Base-by-base conservation (phyloP, 1,284 basidiomycete species). In the Pascua sp. region DNA sequence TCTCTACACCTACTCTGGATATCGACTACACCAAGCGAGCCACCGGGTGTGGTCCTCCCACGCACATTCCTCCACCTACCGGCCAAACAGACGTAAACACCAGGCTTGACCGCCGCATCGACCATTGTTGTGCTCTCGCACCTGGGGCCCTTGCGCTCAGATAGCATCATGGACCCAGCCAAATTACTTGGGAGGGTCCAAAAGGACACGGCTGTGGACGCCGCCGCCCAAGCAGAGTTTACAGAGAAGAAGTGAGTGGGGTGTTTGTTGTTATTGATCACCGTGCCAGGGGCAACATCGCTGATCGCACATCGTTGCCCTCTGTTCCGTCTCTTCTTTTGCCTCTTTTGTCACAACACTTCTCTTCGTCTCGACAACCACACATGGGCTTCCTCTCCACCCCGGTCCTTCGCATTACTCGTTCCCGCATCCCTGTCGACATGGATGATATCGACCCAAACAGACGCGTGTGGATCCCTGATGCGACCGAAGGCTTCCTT, bases 191-290 rank as follows among this genome's bases (percentile, higher is more conserved):
- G 67, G 39, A 62, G 67, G 51, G 59, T 66, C 44, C 66, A 64
- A 43, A 66, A 65, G 51, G 73, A 75, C 65, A 66, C 63, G 15
- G 68, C 72, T 12, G 65, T 70, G 13, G 71, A 79, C 37, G 90
- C 91, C n/a, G 91, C 90, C 24, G 84, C 87, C 37, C 90, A 93
- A 69, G 91, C 91, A 44, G 91, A 95, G 75, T 96, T 95, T 78
- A 94, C 92, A 72, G 90, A 92, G 82, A 95, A 95, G 86, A 93
- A 89, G 76, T 77, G 55, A 44, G 75, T 69, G 12, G 16, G 24
- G 42, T 47, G 39, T 42, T 47, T 57, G 37, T 38, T 49, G 42
- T 50, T 56, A 45, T 42, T 32, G n/a, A 53, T 47, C 50, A 16
- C 38, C 36, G 39, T 39, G 45, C 40, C 5, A 13, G 24, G 24